Conservation (phyloP, 352 stramenopile species). For the Blastocystis sp. region DNA sequence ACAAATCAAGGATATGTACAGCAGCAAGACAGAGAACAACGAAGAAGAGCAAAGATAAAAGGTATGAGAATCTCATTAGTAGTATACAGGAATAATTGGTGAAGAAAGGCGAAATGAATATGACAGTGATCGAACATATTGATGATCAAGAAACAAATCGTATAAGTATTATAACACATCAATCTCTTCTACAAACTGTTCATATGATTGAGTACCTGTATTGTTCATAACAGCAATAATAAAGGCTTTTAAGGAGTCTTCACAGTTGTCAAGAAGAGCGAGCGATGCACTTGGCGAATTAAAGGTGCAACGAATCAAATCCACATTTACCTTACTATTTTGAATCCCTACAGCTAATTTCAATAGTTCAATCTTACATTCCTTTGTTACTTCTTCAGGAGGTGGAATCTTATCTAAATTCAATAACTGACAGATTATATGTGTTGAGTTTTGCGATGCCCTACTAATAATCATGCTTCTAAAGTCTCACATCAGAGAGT, state of each 20-base stretch:
- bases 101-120: not conserved
- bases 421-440: not conserved
- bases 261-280: not conserved
- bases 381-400: not conserved
- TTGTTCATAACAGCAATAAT: not conserved
- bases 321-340: not conserved
- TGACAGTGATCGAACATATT: too few species aligned
- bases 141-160: too few species aligned
- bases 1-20: constrained; percentile 55
- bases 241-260: not conserved
- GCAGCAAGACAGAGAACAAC: constrained; percentile 32
- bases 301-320: not conserved
- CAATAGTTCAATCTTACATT: not conserved
- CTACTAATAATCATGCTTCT: not conserved
- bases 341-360: not conserved
- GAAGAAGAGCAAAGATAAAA: constrained; percentile 53
- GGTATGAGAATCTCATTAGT: constrained; percentile 55
- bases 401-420: not conserved
- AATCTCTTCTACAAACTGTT: not conserved
- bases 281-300: not conserved
- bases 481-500: constrained; percentile 27
- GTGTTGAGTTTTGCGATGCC: not conserved
- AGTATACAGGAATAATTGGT: too few species aligned
- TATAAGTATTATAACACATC: not conserved
- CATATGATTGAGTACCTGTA: not conserved